Evolutionary conservation across 1,284 basidiomycete genomes (phyloP).

Genomic region (Rugosomyces carneus): DNA sequence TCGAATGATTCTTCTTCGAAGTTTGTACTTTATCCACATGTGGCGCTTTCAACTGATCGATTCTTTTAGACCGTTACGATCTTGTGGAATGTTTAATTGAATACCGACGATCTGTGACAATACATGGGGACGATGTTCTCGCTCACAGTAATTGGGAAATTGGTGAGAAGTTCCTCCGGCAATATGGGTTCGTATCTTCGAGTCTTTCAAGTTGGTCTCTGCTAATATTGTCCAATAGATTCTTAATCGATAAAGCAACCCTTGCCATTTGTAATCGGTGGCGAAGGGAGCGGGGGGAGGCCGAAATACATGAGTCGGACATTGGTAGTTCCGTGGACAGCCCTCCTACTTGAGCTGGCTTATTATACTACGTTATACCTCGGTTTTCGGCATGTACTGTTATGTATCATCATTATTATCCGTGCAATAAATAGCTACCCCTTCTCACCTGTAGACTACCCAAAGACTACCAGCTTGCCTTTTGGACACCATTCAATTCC

Average conservation of each 20-base stretch:
- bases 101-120: slow-evolving; percentile 56
- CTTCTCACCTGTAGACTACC: slow-evolving; percentile 18
- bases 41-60: slow-evolving; percentile 9
- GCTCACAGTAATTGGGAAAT: slow-evolving; percentile 88
- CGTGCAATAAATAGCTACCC: not conserved
- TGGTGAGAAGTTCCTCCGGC: slow-evolving; percentile 72
- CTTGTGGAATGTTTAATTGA: slow-evolving; percentile 72
- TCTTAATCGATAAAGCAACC: slow-evolving; percentile 61
- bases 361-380: not conserved
- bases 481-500: slow-evolving; percentile 81
- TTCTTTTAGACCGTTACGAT: slow-evolving; percentile 62
- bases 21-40: slow-evolving; percentile 34
- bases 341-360: slow-evolving; percentile 20
- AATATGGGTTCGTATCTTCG: slow-evolving; percentile 59
- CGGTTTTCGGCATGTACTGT: not conserved
- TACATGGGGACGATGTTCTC: slow-evolving; percentile 86
- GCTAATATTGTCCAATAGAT: slow-evolving; percentile 39
- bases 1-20: slow-evolving; percentile 81
- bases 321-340: slow-evolving; percentile 42
- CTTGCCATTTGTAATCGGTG: slow-evolving; percentile 67
- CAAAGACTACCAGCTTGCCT: slow-evolving; percentile 78
- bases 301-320: slow-evolving; percentile 53
- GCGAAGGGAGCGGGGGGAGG: slow-evolving; percentile 69
- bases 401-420: not conserved
- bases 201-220: not conserved